Conservation (phyloP, 805 yeast species). For the Candida saitoana region DNA sequence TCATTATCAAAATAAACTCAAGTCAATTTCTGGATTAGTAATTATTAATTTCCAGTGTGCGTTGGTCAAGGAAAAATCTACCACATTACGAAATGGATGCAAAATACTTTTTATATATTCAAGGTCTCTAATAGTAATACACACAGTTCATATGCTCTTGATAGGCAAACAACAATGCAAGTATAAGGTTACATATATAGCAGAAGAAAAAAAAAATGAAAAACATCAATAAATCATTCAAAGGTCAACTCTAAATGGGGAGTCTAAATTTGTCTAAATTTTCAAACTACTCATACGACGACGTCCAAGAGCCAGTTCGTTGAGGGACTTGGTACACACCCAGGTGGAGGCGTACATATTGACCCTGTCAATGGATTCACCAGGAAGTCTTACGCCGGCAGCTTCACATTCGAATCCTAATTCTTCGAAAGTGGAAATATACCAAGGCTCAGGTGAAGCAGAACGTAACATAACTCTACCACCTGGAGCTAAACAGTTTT, state of each 20-base stretch:
- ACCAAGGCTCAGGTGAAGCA: slow-evolving; percentile 75
- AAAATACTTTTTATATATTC: no score
- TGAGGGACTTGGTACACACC: slow-evolving; percentile 59
- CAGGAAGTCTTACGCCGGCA: slow-evolving; percentile 63
- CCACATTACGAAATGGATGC: background rate
- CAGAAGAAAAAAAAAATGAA: background rate
- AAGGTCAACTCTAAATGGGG: background rate
- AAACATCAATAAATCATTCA: background rate
- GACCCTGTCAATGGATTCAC: slow-evolving; percentile 68
- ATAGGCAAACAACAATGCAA: background rate
- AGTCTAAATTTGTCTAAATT: slow-evolving; percentile 14
- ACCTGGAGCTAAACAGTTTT: slow-evolving; percentile 56
- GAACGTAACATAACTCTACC: slow-evolving; percentile 78
- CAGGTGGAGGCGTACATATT: slow-evolving; percentile 90
- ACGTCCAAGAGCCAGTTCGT: slow-evolving; percentile 14
- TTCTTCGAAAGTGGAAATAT: slow-evolving; percentile 61
- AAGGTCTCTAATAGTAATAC: background rate
- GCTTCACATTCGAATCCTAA: slow-evolving; percentile 66
- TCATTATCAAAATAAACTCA: slow-evolving; percentile 1
- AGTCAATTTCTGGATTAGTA: background rate
- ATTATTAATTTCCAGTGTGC: background rate
- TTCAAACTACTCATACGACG: slow-evolving; percentile 50
- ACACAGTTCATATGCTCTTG: background rate
- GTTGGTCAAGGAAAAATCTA: background rate
- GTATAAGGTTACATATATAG: background rate